A percentile compares a stretch with the other conserved stretches of the same genome.
These are phyloP conservation scores for Fagopyrum tataricum DNA, from an alignment of 148 eudicot genomes.

Conservation along the genomic window DNA sequence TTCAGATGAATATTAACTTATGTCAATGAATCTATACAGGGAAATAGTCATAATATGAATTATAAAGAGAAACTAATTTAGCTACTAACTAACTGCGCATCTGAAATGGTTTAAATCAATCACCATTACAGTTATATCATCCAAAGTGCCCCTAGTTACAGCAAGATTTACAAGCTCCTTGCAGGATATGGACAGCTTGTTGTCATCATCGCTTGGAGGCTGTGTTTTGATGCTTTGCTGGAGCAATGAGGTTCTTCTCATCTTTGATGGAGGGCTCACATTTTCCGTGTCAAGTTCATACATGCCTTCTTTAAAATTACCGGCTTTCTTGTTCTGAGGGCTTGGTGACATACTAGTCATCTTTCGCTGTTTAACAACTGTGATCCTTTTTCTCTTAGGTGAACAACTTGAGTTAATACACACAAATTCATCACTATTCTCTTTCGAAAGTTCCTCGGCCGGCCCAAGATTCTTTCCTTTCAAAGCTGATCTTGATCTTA, in stretches of 20 bases:
- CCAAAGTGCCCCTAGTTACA: slow-evolving; percentile 66
- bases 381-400: slow-evolving; percentile 41
- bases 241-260: slow-evolving; percentile 29
- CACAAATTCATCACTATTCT: slow-evolving; percentile 25
- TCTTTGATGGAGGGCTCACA: slow-evolving; percentile 20
- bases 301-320: neutral
- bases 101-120: slow-evolving; percentile 58
- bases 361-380: slow-evolving; percentile 32
- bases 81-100: neutral
- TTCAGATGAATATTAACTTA: neutral
- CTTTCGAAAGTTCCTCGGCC: slow-evolving; percentile 16
- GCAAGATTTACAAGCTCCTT: slow-evolving; percentile 77
- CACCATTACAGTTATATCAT: slow-evolving; percentile 83
- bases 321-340: slow-evolving; percentile 2
- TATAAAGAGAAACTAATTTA: neutral
- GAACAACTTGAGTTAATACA: slow-evolving; percentile 31
- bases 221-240: slow-evolving; percentile 29
- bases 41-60: neutral
- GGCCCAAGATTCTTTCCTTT: slow-evolving; percentile 25
- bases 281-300: slow-evolving; percentile 16
- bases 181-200: slow-evolving; percentile 32
- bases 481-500: slow-evolving; percentile 25
- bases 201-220: slow-evolving; percentile 35
- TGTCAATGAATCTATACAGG: slow-evolving; percentile 12
- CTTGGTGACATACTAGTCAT: slow-evolving; percentile 19